A percentile compares a stretch with the other conserved stretches of the same genome.
These are phyloP conservation scores for Trichoderma aggressivum DNA, from an alignment of 2,329 filamentous ascomycete genomes.

Conservation along the genomic window DNA sequence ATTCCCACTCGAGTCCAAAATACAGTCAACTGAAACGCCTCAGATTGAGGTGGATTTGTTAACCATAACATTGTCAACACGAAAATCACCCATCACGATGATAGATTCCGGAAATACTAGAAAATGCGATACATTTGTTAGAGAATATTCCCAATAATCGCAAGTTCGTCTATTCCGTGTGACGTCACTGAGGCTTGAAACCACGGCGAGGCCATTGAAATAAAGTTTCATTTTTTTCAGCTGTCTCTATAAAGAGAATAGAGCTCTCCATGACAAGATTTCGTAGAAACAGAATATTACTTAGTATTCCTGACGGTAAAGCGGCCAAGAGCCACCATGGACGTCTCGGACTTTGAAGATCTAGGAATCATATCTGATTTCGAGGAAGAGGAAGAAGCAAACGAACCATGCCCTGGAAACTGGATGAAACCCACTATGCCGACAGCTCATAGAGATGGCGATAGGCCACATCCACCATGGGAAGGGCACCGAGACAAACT, in stretches of 20 bases:
- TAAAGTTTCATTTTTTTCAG: constrained; percentile 13
- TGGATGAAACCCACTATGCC: background rate
- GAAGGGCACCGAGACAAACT: constrained; percentile 30
- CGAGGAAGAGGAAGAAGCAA: background rate
- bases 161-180: background rate
- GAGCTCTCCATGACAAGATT: background rate
- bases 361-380: background rate
- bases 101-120: background rate
- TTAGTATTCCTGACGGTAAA: background rate
- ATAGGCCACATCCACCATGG: constrained; percentile 28
- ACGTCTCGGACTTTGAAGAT: constrained; percentile 15
- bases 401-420: background rate
- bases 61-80: background rate
- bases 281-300: background rate
- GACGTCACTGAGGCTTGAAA: constrained; percentile 17
- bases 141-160: background rate
- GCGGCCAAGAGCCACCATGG: background rate
- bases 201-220: background rate
- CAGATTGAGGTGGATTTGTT: background rate
- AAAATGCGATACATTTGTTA: background rate
- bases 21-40: accelerated
- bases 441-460: background rate
- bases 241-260: background rate
- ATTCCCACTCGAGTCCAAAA: background rate
- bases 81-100: background rate